Evolutionary conservation across 768 basidiomycete genomes (phyloP), one percentile per base, ranked within the genome.

Genomic region (Lactarius akahatsu): DNA sequence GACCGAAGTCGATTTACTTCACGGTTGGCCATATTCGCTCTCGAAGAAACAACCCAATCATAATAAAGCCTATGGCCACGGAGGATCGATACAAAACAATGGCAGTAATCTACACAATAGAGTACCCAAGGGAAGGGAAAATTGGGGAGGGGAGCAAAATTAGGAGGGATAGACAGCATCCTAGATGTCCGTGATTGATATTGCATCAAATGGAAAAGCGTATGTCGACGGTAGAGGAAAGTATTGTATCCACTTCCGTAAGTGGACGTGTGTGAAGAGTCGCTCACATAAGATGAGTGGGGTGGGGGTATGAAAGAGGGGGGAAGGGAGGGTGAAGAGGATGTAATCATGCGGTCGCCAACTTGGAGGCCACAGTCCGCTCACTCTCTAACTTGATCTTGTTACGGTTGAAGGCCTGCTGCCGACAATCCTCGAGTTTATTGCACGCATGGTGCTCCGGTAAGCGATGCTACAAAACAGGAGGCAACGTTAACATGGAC

Each of bases 401-500:
- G 82, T 95, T 94, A 73, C 85, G 83, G 70, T 92, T 86, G 74
- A 94, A 95, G 23, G 93, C 93, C 77, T 92, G 89, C 76, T 92
- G 89, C 69, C 89, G 81, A 79, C 93, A 95, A 76, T 88, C 88
- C 74, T 91, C 88, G 68, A 96, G 79, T 68, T 93, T 89, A 70
- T 85, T 83, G 79, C 93, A 96, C 63, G 83, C 83, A 76, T 96
- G 93, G 71, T 92, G 91, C 75, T 95, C 94, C 8, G 94, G 92
- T 69, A 96, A 82, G 67, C 93, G 90, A 74, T 95, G 94, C 90
- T 94, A 64, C 63, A 36, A 71, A 65, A 64, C 52, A 69, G 64
- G 52, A 69, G 64, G 52, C 30, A 63, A 70, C 63, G 50, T 72
- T 52, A 72, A 63, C 61, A 55, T 34, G 55, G 66, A 66, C 61